Base-by-base conservation (phyloP, 2,329 filamentous ascomycete species). In the Penicillium sp. region DNA sequence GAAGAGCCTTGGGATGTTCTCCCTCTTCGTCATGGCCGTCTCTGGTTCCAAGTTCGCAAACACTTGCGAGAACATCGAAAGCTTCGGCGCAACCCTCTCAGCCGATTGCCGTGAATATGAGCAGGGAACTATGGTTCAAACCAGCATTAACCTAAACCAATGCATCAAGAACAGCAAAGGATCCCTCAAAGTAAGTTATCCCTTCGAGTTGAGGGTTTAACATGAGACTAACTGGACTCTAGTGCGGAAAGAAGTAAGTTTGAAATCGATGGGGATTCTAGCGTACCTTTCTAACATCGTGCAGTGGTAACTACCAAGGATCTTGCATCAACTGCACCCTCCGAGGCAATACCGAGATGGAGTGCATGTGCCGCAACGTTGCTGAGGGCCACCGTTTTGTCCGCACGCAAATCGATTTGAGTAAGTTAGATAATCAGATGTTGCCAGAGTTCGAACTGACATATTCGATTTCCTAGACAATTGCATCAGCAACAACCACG, bases 401-500 rank as follows among this genome's bases (percentile, higher is more conserved):
- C 10, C 21, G 37, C 46, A 53, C 61, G 8, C 44, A 54, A 10
- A 57, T 65, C 33, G 59, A 63, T 35, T 39, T 63, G 46, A 61
- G 62, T 65, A 51, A 55, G 57, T 61, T 11, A 10, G 6, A 29
- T 13, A 11, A 35, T 29, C 10, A 1, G 2, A 26, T 2, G 3
- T 14, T 4, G 23, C 3, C 7, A 23, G 14, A 9, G 3, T 3
- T 25, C 1, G 21, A 29, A 6, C 53, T 58, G 46, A 61, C 14
- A 23, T 6, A n/a, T 8, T 47, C 13, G 13, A 25, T 45, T 2
- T 3, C 47, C 47, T 10, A 65, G 59, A 65, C 53, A 60, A 65
- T 25, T 65, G 61, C 42, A 58, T 65, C 46, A 59, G 56, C 50
- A 64, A 63, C 53, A 58, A 62, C 53, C 61, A 64, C 37, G 61